Evolutionary conservation across 176 grass and related monocot species (phyloP).

Genomic region (Lolium rigidum): DNA sequence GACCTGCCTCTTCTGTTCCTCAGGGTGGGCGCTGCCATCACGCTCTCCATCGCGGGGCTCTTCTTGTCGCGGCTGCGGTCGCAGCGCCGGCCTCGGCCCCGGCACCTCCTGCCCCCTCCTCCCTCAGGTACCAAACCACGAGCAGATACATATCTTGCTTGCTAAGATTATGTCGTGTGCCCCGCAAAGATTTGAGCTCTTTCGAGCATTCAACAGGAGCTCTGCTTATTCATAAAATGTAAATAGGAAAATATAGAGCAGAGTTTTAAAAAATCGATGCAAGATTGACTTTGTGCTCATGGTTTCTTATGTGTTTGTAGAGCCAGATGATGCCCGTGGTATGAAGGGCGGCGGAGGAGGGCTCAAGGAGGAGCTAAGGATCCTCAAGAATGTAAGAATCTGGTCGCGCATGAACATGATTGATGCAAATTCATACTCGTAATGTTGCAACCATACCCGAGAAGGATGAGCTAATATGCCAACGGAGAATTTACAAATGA

Average conservation of each 20-base stretch:
- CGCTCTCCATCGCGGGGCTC: slow-evolving; percentile 70
- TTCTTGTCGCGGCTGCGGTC: slow-evolving; percentile 58
- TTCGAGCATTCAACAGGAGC: background rate
- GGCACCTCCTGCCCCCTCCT: slow-evolving; percentile 42
- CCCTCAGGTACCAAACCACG: slow-evolving; percentile 40
- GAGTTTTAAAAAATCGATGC: background rate
- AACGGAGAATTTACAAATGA: background rate
- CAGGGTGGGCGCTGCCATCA: slow-evolving; percentile 61
- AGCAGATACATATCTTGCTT: slow-evolving; percentile 10
- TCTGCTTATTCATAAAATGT: background rate
- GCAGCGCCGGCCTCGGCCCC: slow-evolving; percentile 31
- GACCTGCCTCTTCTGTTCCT: slow-evolving; percentile 60
- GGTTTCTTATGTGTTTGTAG: slow-evolving; percentile 25
- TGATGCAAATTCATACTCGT: background rate
- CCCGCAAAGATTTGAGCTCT: background rate
- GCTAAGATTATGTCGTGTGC: background rate
- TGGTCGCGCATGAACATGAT: background rate
- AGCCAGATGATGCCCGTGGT: slow-evolving; percentile 26
- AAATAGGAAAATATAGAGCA: background rate
- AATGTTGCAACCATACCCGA: background rate
- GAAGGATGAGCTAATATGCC: slow-evolving; percentile 16
- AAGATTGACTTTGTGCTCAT: background rate
- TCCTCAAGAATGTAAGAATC: slow-evolving; percentile 67
- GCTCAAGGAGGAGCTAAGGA: slow-evolving; percentile 69
- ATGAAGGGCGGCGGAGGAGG: slow-evolving; percentile 49